Conservation (phyloP, 345 rosid species). For the Pistacia vera region DNA sequence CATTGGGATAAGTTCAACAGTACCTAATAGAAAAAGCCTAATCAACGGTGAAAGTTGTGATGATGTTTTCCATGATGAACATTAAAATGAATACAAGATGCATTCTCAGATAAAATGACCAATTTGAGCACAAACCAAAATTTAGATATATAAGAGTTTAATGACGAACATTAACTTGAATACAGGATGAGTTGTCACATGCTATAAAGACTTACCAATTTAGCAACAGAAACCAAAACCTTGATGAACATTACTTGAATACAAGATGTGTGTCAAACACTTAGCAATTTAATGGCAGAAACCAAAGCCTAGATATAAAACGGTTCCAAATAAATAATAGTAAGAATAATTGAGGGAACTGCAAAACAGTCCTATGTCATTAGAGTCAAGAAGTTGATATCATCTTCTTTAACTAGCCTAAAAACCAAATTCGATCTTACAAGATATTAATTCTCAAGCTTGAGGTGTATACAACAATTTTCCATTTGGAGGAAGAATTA, state of each 20-base stretch:
- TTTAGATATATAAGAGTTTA: too few relatives aligned
- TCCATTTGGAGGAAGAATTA: neutral
- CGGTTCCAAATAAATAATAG: neutral
- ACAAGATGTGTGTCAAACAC: too few relatives aligned
- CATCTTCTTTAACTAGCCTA: neutral
- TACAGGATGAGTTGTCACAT: neutral
- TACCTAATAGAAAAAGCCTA: too few relatives aligned
- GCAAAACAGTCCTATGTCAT: neutral
- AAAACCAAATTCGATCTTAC: neutral
- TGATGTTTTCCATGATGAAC: neutral
- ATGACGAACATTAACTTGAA: too few relatives aligned
- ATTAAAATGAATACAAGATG: neutral
- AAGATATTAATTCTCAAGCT: neutral
- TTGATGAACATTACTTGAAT: too few relatives aligned
- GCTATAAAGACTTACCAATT: neutral
- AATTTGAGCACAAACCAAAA: too few relatives aligned
- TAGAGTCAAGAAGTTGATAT: neutral
- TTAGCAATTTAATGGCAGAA: neutral
- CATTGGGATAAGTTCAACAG: neutral
- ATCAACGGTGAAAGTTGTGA: too few relatives aligned
- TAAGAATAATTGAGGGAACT: neutral
- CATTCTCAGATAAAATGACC: too few relatives aligned
- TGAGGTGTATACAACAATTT: neutral
- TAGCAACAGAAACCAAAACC: too few relatives aligned
- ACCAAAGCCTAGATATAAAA: neutral